Evolutionary conservation across 2,329 filamentous ascomycete species (phyloP).

Genomic region (Coniochaeta ligniaria): DNA sequence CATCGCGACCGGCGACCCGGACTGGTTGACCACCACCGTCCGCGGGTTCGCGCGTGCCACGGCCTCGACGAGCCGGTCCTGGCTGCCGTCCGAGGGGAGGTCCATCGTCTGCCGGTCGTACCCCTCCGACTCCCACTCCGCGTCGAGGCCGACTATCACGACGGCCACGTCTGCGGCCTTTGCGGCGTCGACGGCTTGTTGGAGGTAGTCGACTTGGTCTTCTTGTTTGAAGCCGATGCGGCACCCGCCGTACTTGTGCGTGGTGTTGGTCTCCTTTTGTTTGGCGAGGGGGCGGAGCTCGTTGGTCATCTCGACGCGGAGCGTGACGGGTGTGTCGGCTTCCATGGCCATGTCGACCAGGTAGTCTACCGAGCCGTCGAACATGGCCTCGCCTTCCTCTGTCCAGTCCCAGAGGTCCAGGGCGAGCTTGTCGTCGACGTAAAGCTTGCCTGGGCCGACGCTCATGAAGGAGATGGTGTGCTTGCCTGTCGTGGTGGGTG

Average conservation of each 20-base stretch:
- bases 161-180: conserved; percentile 59
- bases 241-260: conserved; percentile 63
- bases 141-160: conserved; percentile 62
- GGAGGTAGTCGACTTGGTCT: conserved; percentile 53
- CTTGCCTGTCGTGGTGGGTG: conserved; percentile 49
- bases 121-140: conserved; percentile 70
- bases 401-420: conserved; percentile 65
- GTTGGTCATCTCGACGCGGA: conserved; percentile 59
- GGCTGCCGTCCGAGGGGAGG: conserved; percentile 46
- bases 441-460: conserved; percentile 56
- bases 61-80: conserved; percentile 57
- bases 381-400: conserved; percentile 64
- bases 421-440: conserved; percentile 49
- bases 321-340: conserved; percentile 50
- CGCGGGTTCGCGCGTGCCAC: conserved; percentile 55
- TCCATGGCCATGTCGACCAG: conserved; percentile 53
- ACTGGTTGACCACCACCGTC: conserved; percentile 63
- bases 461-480: conserved; percentile 64
- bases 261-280: conserved; percentile 47
- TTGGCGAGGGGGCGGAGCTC: conserved; percentile 56
- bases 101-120: conserved; percentile 60
- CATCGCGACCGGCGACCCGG: conserved; percentile 62
- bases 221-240: conserved; percentile 65
- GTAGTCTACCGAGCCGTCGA: conserved; percentile 59
- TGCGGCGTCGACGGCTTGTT: conserved; percentile 57